phyloP scores from a whole-genome alignment of 768 basidiomycete species.

The Coprinopsis marcescibilis region DNA sequence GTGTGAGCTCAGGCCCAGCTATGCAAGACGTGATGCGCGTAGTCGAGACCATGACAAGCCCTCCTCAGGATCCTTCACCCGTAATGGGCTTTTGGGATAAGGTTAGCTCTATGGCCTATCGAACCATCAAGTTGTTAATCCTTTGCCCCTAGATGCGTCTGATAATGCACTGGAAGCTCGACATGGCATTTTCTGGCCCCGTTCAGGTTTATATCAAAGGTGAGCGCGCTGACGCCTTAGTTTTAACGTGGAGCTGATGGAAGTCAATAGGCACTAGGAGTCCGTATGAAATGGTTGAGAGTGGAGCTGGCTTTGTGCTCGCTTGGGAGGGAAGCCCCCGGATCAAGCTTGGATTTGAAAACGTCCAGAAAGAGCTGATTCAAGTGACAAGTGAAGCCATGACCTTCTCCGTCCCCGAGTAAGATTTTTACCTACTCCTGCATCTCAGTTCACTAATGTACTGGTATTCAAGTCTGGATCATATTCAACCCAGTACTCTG shows the following conservation, averaged over 20 bases:
- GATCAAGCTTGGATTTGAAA: slow-evolving; percentile 63
- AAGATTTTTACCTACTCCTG: slow-evolving; percentile 21
- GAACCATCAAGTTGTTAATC: no score
- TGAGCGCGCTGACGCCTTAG: slow-evolving; percentile 20
- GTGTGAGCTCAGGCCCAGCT: slow-evolving; percentile 78
- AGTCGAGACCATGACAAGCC: slow-evolving; percentile 72
- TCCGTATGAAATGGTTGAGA: slow-evolving; percentile 62
- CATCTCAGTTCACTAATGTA: slow-evolving; percentile 3
- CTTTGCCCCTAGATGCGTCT: slow-evolving; percentile 61
- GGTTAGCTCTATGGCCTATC: slow-evolving; percentile 31
- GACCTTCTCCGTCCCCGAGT: slow-evolving; percentile 84
- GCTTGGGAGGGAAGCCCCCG: slow-evolving; percentile 76
- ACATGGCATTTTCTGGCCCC: slow-evolving; percentile 60
- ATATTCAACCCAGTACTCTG: slow-evolving; percentile 18
- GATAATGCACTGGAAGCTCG: slow-evolving; percentile 78
- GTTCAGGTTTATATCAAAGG: slow-evolving; percentile 86
- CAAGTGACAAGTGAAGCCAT: slow-evolving; percentile 80
- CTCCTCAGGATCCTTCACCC: slow-evolving; percentile 77
- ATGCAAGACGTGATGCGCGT: slow-evolving; percentile 84
- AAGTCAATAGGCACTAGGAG: slow-evolving; percentile 67
- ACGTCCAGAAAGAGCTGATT: slow-evolving; percentile 69
- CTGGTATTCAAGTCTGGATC: slow-evolving; percentile 18
- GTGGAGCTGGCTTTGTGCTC: slow-evolving; percentile 83
- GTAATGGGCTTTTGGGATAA: slow-evolving; percentile 95
- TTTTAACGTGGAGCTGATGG: slow-evolving; percentile 3